A percentile compares a stretch with the other conserved stretches of the same genome.
Conservation (phyloP, 768 basidiomycete species). For the Boletus patriciae region DNA sequence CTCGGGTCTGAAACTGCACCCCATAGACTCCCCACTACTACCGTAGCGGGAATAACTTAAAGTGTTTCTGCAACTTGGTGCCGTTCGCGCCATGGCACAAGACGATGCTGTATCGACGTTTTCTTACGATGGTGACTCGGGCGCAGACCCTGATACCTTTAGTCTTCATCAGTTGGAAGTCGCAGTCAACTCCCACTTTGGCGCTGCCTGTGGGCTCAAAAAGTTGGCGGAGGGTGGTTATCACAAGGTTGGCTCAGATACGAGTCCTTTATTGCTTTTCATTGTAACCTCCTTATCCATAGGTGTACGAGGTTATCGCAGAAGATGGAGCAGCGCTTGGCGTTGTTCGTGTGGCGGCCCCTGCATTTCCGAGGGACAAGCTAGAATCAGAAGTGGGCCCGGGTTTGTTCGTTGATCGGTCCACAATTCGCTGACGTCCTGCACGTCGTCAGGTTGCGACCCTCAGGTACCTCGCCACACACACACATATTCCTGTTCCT, state of each 20-base stretch:
- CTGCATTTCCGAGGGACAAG: constrained; percentile 3
- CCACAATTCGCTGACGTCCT: not conserved
- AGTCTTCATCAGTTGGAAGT: not conserved
- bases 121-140: not conserved
- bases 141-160: not conserved
- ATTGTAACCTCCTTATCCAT: not conserved
- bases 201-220: not conserved
- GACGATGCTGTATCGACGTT: not conserved
- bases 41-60: too few relatives aligned
- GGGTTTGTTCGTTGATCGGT: too few relatives aligned
- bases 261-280: not conserved
- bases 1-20: too few relatives aligned
- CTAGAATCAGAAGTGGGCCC: not conserved
- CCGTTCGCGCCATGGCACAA: not conserved
- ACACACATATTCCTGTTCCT: not conserved
- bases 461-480: not conserved
- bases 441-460: not conserved
- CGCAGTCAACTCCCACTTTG: not conserved
- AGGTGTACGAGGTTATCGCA: not conserved
- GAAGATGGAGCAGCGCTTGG: not conserved
- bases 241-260: not conserved
- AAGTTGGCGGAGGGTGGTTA: constrained; percentile 1
- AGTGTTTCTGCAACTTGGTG: too few relatives aligned
- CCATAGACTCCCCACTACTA: too few relatives aligned
- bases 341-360: not conserved